A percentile compares a stretch with the other conserved stretches of the same genome.
phyloP scores from a whole-genome alignment of 768 basidiomycete genomes.

The Inosperma sp. region DNA sequence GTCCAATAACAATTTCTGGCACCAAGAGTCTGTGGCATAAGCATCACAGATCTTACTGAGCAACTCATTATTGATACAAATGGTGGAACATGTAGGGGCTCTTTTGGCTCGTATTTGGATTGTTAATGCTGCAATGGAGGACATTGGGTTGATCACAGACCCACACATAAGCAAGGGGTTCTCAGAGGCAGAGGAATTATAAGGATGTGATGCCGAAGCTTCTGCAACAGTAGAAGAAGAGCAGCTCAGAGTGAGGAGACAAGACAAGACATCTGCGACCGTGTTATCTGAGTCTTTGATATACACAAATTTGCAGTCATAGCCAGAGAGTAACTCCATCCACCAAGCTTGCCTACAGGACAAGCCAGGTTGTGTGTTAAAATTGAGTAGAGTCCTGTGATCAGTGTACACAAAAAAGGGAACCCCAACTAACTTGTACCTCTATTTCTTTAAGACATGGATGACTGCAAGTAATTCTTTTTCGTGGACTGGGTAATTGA shows the following conservation, averaged over 20 bases:
- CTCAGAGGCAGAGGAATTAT: neutral
- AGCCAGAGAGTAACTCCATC: conserved; percentile 32
- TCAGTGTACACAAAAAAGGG: conserved; percentile 30
- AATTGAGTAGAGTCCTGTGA: conserved; percentile 31
- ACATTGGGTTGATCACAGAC: neutral
- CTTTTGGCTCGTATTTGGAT: neutral
- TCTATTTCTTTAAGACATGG: conserved; percentile 23
- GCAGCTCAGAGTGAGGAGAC: conserved; percentile 5
- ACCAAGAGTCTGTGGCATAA: no score
- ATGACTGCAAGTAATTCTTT: conserved; percentile 37
- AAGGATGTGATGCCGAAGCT: neutral
- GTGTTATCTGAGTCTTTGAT: conserved; percentile 32
- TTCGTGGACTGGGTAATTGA: conserved; percentile 37
- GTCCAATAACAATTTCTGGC: no score
- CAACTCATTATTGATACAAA: no score
- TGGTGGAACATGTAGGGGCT: no score
- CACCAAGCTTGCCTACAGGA: conserved; percentile 28
- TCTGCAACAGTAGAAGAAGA: neutral
- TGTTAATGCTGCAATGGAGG: neutral
- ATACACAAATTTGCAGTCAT: conserved; percentile 33
- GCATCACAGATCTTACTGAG: no score
- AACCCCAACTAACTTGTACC: conserved; percentile 15
- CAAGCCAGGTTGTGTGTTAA: conserved; percentile 28
- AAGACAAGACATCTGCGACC: conserved; percentile 34
- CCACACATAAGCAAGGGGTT: neutral